Evolutionary conservation across 768 basidiomycete species (phyloP), one percentile per base, ranked within the genome.

Genomic region (Suillus subaureus): DNA sequence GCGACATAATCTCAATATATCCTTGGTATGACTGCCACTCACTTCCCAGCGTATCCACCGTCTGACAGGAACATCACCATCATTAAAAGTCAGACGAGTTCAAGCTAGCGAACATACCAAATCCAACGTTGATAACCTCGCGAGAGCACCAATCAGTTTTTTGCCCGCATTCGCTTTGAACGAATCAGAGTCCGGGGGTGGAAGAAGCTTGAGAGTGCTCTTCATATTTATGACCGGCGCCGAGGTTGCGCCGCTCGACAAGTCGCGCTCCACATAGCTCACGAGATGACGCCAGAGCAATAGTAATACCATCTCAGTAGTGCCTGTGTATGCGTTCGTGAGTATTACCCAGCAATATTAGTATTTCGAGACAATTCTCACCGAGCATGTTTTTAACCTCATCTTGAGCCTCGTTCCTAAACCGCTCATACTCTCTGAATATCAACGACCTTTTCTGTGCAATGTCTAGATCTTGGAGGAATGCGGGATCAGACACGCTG

Each of bases 261-360:
- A 11, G 73, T 80, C 57, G 69, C 78, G 69, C 74, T 76, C 71
- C 45, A 82, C 74, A 75, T 91, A 96, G 72, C 88, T 87, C 16
- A 85, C 82, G 35, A 93, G 72, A 71, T 96, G 95, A 18, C 93
- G 84, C 90, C 92, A 94, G 12, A 94, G 79, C 23, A 96, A 81
- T 21, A 96, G 81, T 11, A 96, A 80, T 6, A 92, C 74, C 86
- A 94, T 90, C 76, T 96, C 95, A 60, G 87, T 77, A 18, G 89
- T 85, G 64, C 84, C 91, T 92, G 68, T 5, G 47, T 1, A 51
- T 66, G 12, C 63, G 56, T 52, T 57, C 47, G 33, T 37, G 21
- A 18, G 23, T 39, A 66, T 13, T 3, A 35, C 7, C 16, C 33
- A 8, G 23, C 5, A 64, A 57, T 45, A 6, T 18, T 15, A 60